Evolutionary conservation across 2,329 filamentous ascomycete genomes (phyloP), one percentile per base, ranked within the genome.

Genomic region (Capronia americana): DNA sequence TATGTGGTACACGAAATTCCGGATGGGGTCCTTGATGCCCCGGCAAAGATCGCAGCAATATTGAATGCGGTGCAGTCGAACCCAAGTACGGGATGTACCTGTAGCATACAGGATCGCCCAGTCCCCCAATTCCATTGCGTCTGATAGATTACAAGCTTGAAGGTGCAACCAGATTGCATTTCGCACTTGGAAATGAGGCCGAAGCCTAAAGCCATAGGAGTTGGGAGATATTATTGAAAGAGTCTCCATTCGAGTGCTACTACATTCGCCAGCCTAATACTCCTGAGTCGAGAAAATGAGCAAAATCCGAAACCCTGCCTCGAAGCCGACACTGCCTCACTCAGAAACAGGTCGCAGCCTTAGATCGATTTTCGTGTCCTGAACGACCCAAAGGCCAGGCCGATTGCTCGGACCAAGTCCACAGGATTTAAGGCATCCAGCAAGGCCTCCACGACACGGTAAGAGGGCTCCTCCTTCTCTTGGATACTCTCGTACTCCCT

Each of bases 301-400:
- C 12, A 14, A 41, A 5, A 17, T 4, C 14, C 14, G 3, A 17
- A 41, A 5, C 34, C 34, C 34, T 1, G 5, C 1, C 34, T 17
- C 12, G 4, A 41, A 14, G 17, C 1, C 6, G 3, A 41, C 14
- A 14, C 34, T 5, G 34, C 11, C 34, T 4, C 4, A 4, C 12
- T 41, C 34, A 41, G 4, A 17, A 17, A 14, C 12, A 41, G 2
- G 34, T 1, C 14, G 3, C 12, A 14, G 14, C 34, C 34, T 17
- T 17, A 14, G 14, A 14, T 17, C 4, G 34, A 17, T 17, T 26
- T 44, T 34, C 38, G 20, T 34, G 32, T 1, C 24, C 56, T 30
- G 28, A 58, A n/a, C 1, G 38, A 48, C n/a, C 28, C 38, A 71
- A 82, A 85, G 38, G 78, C 76, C 32, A 71, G 83, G 59, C 75